Percentiles rank a stretch among this genome's conserved stretches.
phyloP scores from a whole-genome alignment of 352 stramenopile species.

The Phytophthora cactorum region DNA sequence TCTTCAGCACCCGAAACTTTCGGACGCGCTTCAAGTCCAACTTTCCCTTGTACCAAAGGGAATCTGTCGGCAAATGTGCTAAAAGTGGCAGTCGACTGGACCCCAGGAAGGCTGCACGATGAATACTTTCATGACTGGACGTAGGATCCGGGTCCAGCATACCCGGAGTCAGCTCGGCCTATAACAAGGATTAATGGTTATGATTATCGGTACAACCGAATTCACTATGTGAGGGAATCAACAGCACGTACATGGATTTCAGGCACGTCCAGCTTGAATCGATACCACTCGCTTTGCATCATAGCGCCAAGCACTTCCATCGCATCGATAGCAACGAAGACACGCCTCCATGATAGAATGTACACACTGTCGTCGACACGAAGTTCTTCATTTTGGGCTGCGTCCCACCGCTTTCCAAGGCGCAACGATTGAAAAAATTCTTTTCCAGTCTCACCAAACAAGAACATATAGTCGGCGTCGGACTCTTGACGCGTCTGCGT shows the following conservation, averaged over 20 bases:
- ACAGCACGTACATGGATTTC: conserved; percentile 37
- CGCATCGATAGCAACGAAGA: conserved; percentile 25
- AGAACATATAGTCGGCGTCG: conserved; percentile 19
- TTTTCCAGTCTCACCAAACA: conserved; percentile 30
- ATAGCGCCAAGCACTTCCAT: conserved; percentile 38
- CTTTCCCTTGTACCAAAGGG: conserved; percentile 35
- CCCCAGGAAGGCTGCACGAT: conserved; percentile 37
- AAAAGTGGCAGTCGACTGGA: conserved; percentile 35
- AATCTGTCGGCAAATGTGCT: conserved; percentile 38
- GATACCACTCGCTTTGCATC: conserved; percentile 50
- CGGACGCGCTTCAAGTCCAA: conserved; percentile 23
- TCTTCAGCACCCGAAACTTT: conserved; percentile 38
- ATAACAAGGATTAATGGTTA: conserved; percentile 1
- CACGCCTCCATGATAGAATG: conserved; percentile 22
- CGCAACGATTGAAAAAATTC: conserved; percentile 13
- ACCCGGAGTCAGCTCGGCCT: conserved; percentile 35
- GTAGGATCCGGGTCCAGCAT: conserved; percentile 29
- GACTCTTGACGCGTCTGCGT: conserved; percentile 32
- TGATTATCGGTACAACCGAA: too few relatives aligned
- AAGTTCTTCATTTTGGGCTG: background rate
- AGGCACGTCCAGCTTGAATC: conserved; percentile 37
- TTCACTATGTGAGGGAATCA: background rate
- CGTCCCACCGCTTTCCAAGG: conserved; percentile 9
- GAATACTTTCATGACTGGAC: conserved; percentile 37
- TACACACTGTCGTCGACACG: conserved; percentile 17